phyloP scores from a whole-genome alignment of 441 rosid genomes.

The Melastoma candidum region DNA sequence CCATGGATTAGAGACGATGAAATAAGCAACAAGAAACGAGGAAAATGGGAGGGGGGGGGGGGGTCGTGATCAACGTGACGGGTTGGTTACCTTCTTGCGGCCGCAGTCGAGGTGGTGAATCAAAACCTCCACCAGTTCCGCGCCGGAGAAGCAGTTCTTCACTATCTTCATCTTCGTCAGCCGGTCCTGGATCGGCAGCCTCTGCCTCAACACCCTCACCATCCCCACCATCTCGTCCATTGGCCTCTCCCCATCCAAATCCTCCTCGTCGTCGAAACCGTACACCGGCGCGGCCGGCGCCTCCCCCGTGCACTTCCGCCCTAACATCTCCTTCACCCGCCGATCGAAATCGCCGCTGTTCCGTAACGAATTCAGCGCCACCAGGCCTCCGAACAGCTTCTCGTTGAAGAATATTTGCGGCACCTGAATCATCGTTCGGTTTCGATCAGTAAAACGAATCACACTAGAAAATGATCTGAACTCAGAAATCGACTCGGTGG shows the following conservation, averaged over 20 bases:
- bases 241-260: constrained; percentile 5
- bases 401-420: constrained; percentile 88
- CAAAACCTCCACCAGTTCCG: constrained; percentile 59
- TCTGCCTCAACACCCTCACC: constrained; percentile 52
- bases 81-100: constrained; percentile 44
- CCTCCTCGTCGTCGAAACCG: constrained; percentile 55
- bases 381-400: constrained; percentile 66
- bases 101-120: constrained; percentile 58
- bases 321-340: constrained; percentile 44
- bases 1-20: background rate
- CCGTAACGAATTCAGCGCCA: constrained; percentile 69
- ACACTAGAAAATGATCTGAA: too few species aligned
- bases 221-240: constrained; percentile 39
- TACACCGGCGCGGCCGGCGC: constrained; percentile 53
- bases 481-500: too few species aligned
- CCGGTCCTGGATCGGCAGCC: constrained; percentile 71
- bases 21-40: too few species aligned
- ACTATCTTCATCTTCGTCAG: constrained; percentile 79
- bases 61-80: background rate
- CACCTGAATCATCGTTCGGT: constrained; percentile 18
- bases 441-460: too few species aligned
- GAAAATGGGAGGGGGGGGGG: background rate
- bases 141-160: constrained; percentile 74
- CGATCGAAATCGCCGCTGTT: constrained; percentile 57
- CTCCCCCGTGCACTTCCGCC: constrained; percentile 35